Percentiles rank a stretch among this genome's conserved stretches.
These are phyloP conservation scores for Penicillium samsonianum DNA, from an alignment of 495 filamentous ascomycete genomes.

Conservation along the genomic window DNA sequence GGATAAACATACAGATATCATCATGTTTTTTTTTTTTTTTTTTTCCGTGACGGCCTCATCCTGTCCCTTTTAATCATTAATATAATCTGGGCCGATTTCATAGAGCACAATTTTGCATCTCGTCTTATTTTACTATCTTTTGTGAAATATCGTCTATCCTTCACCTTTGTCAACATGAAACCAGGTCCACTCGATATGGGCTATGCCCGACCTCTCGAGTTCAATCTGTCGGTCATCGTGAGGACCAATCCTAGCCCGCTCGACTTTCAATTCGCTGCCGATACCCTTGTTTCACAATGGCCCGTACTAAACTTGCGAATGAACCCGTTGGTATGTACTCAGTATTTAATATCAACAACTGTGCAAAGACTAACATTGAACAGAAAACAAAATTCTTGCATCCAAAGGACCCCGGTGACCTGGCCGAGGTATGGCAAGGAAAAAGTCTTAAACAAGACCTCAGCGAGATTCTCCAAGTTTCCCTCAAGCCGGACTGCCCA, in stretches of 20 bases:
- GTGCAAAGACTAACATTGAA: not conserved
- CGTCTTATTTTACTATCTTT: not conserved
- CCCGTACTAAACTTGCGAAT: slow-evolving; percentile 12
- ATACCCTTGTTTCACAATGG: slow-evolving; percentile 14
- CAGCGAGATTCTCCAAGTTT: slow-evolving; percentile 6
- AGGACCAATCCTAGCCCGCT: slow-evolving; percentile 10
- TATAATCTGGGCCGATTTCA: not conserved
- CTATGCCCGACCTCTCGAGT: slow-evolving; percentile 12
- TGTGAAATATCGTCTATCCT: not conserved
- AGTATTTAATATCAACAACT: not conserved
- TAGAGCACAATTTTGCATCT: not conserved
- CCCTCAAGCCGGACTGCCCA: not conserved
- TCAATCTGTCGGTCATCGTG: slow-evolving; percentile 7
- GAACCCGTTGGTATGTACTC: slow-evolving; percentile 6
- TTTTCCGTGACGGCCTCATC: not conserved
- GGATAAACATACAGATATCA: not conserved
- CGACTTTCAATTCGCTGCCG: slow-evolving; percentile 13
- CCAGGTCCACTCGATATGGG: slow-evolving; percentile 12
- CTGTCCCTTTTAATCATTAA: not conserved
- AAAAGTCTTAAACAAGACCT: not conserved
- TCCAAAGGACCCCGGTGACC: slow-evolving; percentile 7
- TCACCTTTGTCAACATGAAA: slow-evolving; percentile 2
- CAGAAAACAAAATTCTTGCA: slow-evolving; percentile 16
- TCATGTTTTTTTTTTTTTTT: not conserved
- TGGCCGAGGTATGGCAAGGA: slow-evolving; percentile 10